phyloP scores from a whole-genome alignment of 257 asterid species.

The Solanum pennellii region DNA sequence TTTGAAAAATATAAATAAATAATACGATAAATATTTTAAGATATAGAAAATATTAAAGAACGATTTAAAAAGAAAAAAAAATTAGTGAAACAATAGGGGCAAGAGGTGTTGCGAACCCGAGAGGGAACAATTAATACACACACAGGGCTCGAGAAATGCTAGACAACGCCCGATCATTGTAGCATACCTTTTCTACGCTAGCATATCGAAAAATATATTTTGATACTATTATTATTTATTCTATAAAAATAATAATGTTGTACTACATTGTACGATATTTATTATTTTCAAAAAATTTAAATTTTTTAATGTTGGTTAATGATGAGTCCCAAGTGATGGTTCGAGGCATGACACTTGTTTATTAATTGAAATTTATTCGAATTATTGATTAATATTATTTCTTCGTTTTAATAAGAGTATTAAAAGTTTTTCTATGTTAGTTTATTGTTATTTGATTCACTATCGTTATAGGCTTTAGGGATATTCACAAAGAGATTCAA shows the following conservation, averaged over 20 bases:
- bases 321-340: neutral
- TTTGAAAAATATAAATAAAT: neutral
- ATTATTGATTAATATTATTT: neutral
- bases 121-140: neutral
- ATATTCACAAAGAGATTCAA: too few relatives aligned
- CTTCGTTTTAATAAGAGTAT: too few relatives aligned
- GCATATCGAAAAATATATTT: neutral
- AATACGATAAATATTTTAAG: neutral
- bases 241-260: neutral
- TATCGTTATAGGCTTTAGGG: fast-evolving
- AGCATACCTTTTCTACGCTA: neutral
- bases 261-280: neutral
- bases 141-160: slow-evolving; percentile 7
- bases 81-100: neutral
- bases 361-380: neutral
- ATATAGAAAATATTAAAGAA: neutral
- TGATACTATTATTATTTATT: neutral
- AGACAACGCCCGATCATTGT: neutral
- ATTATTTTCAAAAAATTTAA: neutral
- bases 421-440: fast-evolving
- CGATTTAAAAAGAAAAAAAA: neutral
- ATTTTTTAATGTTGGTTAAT: neutral
- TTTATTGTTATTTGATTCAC: neutral
- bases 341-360: neutral
- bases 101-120: neutral